phyloP scores from a whole-genome alignment of 768 basidiomycete genomes.

The Lactarius akahatsu region DNA sequence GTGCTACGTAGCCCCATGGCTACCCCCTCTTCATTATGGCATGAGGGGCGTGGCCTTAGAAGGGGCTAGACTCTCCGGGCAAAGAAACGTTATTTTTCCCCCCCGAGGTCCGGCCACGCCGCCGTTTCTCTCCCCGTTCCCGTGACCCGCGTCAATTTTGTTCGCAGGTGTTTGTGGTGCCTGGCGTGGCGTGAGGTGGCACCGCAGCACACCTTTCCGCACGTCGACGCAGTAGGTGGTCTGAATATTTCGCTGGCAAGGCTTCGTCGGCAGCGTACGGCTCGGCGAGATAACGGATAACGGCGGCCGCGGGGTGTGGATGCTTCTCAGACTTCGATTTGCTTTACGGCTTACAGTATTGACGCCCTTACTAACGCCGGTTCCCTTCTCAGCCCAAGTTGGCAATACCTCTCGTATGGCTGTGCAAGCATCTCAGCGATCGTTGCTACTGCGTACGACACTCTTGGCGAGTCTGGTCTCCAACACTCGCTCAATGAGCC shows the following conservation, averaged over 20 bases:
- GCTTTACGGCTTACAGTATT: not conserved
- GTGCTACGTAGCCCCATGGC: not conserved
- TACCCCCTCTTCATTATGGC: too few relatives aligned
- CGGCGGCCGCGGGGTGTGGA: not conserved
- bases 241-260: not conserved
- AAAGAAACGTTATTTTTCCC: not conserved
- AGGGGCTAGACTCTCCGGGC: not conserved
- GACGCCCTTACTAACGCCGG: not conserved
- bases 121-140: not conserved
- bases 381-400: slow-evolving; percentile 57
- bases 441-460: slow-evolving; percentile 96
- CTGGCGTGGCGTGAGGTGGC: not conserved
- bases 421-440: slow-evolving; percentile 75
- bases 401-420: slow-evolving; percentile 86
- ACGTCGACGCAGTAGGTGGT: not conserved
- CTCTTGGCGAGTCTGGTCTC: slow-evolving; percentile 85
- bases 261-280: not conserved
- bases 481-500: slow-evolving; percentile 90
- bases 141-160: too few relatives aligned
- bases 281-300: not conserved
- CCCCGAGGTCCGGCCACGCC: not conserved
- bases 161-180: too few relatives aligned
- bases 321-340: not conserved
- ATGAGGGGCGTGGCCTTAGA: too few relatives aligned
- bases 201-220: not conserved